phyloP scores from a whole-genome alignment of 306 rosid species.

The Vigna reflexopilosa region DNA sequence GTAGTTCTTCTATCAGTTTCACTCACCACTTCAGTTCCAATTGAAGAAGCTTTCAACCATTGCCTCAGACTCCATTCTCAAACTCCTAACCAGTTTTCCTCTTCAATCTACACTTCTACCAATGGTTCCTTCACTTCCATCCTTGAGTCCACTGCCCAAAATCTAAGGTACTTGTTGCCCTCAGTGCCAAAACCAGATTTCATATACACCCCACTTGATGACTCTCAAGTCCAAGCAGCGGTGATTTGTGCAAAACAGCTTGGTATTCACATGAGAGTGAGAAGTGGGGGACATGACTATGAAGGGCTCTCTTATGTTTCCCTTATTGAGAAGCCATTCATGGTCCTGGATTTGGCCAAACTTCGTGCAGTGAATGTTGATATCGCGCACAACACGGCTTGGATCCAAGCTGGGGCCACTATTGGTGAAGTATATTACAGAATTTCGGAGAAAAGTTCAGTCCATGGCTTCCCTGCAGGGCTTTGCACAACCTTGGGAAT shows the following conservation, averaged over 20 bases:
- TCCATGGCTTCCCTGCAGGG: slow-evolving; percentile 76
- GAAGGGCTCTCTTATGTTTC: slow-evolving; percentile 62
- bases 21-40: slow-evolving; percentile 30
- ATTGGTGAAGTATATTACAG: slow-evolving; percentile 67
- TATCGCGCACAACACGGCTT: slow-evolving; percentile 49
- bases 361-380: slow-evolving; percentile 51
- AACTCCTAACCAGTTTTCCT: slow-evolving; percentile 51
- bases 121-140: slow-evolving; percentile 55
- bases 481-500: slow-evolving; percentile 63
- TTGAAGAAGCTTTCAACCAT: slow-evolving; percentile 47
- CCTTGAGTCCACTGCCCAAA: slow-evolving; percentile 75
- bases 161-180: slow-evolving; percentile 61
- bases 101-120: slow-evolving; percentile 55
- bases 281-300: slow-evolving; percentile 64
- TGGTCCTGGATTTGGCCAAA: slow-evolving; percentile 47
- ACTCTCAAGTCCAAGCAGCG: slow-evolving; percentile 72
- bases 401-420: slow-evolving; percentile 76
- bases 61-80: slow-evolving; percentile 57
- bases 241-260: slow-evolving; percentile 63
- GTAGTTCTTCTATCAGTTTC: slow-evolving; percentile 37
- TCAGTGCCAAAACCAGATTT: slow-evolving; percentile 67
- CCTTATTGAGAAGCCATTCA: slow-evolving; percentile 53
- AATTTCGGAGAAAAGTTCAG: slow-evolving; percentile 56
- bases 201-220: slow-evolving; percentile 65
- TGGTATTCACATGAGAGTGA: slow-evolving; percentile 58